Evolutionary conservation across 139 green algal species (phyloP).

Genomic region (Micractinium sp.): DNA sequence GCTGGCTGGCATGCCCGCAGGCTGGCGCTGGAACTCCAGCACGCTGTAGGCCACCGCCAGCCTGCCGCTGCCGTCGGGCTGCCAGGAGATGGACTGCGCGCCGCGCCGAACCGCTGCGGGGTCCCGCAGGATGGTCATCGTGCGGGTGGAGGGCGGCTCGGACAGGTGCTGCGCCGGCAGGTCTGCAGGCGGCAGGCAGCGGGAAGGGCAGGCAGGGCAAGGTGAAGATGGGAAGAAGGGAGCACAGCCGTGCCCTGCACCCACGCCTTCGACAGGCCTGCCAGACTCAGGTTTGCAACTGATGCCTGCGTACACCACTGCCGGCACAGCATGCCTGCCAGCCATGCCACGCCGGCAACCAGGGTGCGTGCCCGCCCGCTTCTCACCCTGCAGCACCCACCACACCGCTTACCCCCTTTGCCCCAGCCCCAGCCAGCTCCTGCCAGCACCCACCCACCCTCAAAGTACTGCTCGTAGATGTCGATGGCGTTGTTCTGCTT

Average conservation of each 20-base stretch:
- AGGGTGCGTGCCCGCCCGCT: not conserved
- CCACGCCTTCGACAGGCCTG: no score
- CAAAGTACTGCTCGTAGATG: conserved; percentile 97
- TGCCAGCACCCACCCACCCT: not conserved
- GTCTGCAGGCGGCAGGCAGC: conserved; percentile 1
- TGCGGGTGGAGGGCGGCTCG: conserved; percentile 59
- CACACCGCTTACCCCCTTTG: not conserved
- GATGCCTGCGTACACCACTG: not conserved
- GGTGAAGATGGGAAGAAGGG: not conserved
- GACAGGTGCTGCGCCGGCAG: conserved; percentile 28
- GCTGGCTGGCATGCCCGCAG: conserved; percentile 34
- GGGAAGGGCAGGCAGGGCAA: not conserved
- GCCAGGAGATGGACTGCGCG: conserved; percentile 79
- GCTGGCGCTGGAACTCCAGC: conserved; percentile 88
- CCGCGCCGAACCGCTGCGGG: conserved; percentile 65
- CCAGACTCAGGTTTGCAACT: not conserved
- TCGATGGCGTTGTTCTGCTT: conserved; percentile 97
- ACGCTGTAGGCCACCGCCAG: conserved; percentile 81
- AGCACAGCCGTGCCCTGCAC: not conserved
- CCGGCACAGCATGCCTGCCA: no score
- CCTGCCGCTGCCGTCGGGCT: conserved; percentile 78
- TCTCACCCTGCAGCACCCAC: not conserved
- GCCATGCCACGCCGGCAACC: no score
- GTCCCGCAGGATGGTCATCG: conserved; percentile 87
- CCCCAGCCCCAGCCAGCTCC: not conserved